Conservation (phyloP, 768 basidiomycete genomes). For the Hygrophorus pudorinus region DNA sequence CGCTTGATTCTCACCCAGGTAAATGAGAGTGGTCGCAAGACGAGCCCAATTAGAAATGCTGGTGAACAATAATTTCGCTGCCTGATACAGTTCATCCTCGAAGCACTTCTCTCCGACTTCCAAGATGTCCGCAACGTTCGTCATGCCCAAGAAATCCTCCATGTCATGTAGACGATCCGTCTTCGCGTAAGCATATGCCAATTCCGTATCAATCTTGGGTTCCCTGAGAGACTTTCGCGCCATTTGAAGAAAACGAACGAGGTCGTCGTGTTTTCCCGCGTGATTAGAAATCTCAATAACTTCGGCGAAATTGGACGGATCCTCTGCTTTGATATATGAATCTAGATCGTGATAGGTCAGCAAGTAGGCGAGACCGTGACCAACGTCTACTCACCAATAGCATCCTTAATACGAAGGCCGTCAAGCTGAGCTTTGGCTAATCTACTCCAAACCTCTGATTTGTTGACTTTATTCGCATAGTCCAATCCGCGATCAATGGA, state of each 20-base stretch:
- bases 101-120: constrained; percentile 99
- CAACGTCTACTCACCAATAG: constrained; percentile 60
- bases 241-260: constrained; percentile 97
- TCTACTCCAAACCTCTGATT: constrained; percentile 94
- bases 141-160: constrained; percentile 99
- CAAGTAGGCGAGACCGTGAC: neutral
- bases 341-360: constrained; percentile 37
- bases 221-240: constrained; percentile 94
- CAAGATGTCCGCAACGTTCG: constrained; percentile 94
- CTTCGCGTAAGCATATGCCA: constrained; percentile 98
- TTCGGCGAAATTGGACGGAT: constrained; percentile 87
- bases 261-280: constrained; percentile 86
- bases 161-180: constrained; percentile 96
- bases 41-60: constrained; percentile 99
- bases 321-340: constrained; percentile 96
- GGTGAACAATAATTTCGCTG: constrained; percentile 88
- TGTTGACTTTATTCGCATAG: constrained; percentile 93
- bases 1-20: constrained; percentile 94
- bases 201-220: constrained; percentile 95
- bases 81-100: constrained; percentile 95
- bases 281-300: constrained; percentile 94
- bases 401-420: constrained; percentile 94
- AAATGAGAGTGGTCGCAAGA: constrained; percentile 95
- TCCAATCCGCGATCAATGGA: constrained; percentile 94
- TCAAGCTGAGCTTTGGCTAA: constrained; percentile 99